Conservation (phyloP, 2,329 filamentous ascomycete species). For the Phialocephala subalpina region DNA sequence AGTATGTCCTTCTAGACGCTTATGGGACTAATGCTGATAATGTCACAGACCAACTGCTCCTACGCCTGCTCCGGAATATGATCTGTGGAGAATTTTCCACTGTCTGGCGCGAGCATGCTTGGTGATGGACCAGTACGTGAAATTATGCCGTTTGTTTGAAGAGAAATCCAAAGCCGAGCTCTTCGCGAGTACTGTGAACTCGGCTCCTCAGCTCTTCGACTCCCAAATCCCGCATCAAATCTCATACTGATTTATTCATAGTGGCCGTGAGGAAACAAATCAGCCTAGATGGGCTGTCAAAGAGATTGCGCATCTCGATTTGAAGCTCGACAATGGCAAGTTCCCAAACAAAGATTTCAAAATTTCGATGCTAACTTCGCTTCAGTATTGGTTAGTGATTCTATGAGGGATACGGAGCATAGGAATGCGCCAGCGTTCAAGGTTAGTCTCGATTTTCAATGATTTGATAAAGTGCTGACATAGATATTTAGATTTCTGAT, state of each 20-base stretch:
- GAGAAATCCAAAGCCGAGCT: too few species aligned
- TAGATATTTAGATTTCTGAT: conserved; percentile 15
- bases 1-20: too few species aligned
- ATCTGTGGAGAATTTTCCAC: conserved; percentile 27
- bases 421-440: conserved; percentile 17
- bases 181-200: too few species aligned
- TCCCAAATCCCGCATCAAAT: too few species aligned
- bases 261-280: conserved; percentile 16
- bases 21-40: too few species aligned
- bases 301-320: conserved; percentile 29
- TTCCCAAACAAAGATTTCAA: background rate
- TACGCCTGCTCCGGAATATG: background rate
- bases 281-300: conserved; percentile 9
- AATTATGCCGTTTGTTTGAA: too few species aligned
- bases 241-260: too few species aligned
- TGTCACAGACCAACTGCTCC: too few species aligned
- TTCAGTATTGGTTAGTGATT: conserved; percentile 17
- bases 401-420: conserved; percentile 18
- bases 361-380: background rate
- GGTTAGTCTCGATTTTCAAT: background rate
- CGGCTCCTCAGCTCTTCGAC: too few species aligned
- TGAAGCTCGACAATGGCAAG: conserved; percentile 25
- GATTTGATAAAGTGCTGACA: background rate
- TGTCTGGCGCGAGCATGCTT: conserved; percentile 22
- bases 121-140: conserved; percentile 25